phyloP scores from a whole-genome alignment of 495 filamentous ascomycete genomes.

The Paragyromitra xinjiangensis region DNA sequence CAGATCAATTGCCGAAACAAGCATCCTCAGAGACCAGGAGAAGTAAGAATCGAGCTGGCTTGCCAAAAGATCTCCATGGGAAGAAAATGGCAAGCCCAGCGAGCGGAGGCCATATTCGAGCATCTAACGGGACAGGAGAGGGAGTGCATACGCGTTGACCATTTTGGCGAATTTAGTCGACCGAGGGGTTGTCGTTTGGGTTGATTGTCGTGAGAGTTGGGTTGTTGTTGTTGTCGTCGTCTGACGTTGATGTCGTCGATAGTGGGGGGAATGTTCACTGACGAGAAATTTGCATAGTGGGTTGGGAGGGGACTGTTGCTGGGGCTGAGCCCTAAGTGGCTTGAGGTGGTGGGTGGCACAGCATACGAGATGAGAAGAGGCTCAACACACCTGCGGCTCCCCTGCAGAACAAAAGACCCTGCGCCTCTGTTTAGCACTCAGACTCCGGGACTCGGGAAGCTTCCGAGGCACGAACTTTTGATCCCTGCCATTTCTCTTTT shows the following conservation, averaged over 20 bases:
- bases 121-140: slow-evolving; percentile 23
- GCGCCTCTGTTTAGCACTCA: neutral
- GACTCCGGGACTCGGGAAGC: slow-evolving; percentile 19
- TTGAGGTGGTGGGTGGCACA: neutral
- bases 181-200: neutral
- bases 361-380: neutral
- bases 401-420: slow-evolving; percentile 18
- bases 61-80: slow-evolving; percentile 27
- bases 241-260: neutral
- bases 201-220: slow-evolving; percentile 10
- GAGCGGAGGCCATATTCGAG: slow-evolving; percentile 48
- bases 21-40: slow-evolving; percentile 22
- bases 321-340: slow-evolving; percentile 38
- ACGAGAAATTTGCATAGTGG: slow-evolving; percentile 10
- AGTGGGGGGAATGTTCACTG: neutral
- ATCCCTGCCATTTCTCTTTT: slow-evolving; percentile 23
- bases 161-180: slow-evolving; percentile 48
- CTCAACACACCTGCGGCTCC: slow-evolving; percentile 17
- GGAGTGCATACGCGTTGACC: slow-evolving; percentile 53
- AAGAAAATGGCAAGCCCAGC: slow-evolving; percentile 47
- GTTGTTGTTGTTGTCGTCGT: slow-evolving; percentile 7
- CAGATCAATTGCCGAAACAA: slow-evolving; percentile 32
- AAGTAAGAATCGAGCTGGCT: slow-evolving; percentile 48
- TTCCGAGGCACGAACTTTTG: slow-evolving; percentile 6
- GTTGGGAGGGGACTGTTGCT: slow-evolving; percentile 28